Conservation (phyloP, 2,329 filamentous ascomycete genomes). For the Talaromyces funiculosus region DNA sequence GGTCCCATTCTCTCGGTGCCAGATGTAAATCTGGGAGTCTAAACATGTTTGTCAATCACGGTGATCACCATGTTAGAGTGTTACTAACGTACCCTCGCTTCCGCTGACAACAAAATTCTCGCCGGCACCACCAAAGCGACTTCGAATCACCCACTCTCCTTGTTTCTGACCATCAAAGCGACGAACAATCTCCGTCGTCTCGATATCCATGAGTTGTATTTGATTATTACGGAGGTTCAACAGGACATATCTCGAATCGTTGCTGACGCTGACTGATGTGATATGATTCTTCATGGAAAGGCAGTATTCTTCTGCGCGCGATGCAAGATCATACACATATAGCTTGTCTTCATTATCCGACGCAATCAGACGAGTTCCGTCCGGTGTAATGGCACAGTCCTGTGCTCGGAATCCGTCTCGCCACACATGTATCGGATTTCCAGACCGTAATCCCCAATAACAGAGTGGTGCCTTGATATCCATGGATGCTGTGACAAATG, state of each 20-base stretch:
- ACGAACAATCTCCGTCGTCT: conserved; percentile 64
- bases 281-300: conserved; percentile 63
- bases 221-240: conserved; percentile 74
- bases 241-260: conserved; percentile 73
- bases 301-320: conserved; percentile 68
- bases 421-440: conserved; percentile 58
- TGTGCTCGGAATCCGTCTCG: conserved; percentile 68
- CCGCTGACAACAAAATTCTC: conserved; percentile 90
- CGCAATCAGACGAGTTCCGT: conserved; percentile 74
- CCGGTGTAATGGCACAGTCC: conserved; percentile 74
- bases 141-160: conserved; percentile 72
- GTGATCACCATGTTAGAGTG: background rate
- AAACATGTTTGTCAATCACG: background rate
- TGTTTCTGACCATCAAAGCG: conserved; percentile 71
- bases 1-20: conserved; percentile 77
- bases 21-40: conserved; percentile 74
- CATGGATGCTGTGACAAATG: conserved; percentile 74
- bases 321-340: conserved; percentile 75
- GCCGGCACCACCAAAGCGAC: conserved; percentile 78
- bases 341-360: conserved; percentile 66
- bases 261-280: conserved; percentile 74
- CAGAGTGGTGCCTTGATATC: conserved; percentile 62
- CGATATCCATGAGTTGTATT: conserved; percentile 72
- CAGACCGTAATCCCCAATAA: conserved; percentile 63
- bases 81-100: conserved; percentile 66